Percentiles rank a stretch among this genome's conserved stretches.
Conservation (phyloP, 2,329 filamentous ascomycete species). For the Paecilomyces sp. region DNA sequence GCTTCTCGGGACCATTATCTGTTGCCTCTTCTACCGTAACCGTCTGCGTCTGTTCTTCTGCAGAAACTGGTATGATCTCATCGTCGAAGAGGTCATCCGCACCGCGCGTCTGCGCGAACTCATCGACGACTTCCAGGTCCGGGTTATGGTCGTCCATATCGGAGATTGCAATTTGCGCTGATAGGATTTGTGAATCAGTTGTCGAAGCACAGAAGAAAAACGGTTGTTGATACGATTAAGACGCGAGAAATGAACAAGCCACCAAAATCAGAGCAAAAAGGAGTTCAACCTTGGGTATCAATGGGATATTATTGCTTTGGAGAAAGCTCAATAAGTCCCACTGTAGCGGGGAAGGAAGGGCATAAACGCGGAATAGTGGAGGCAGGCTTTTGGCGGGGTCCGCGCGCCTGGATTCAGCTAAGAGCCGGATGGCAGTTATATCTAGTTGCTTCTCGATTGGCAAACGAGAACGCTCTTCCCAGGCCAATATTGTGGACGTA, state of each 20-base stretch:
- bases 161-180: not conserved
- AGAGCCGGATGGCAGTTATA: not conserved
- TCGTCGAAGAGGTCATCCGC: constrained; percentile 46
- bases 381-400: not conserved
- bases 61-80: constrained; percentile 40
- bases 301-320: not conserved
- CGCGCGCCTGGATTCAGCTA: not conserved
- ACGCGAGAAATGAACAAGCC: not conserved
- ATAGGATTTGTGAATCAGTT: not conserved
- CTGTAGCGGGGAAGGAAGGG: not conserved
- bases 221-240: not conserved
- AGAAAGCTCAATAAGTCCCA: not conserved
- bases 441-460: not conserved
- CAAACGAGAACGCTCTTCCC: not conserved
- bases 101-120: constrained; percentile 44
- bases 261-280: not conserved
- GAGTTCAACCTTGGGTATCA: not conserved
- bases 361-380: not conserved
- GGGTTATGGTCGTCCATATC: constrained; percentile 3
- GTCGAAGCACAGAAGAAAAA: not conserved
- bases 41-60: constrained; percentile 19
- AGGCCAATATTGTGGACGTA: not conserved
- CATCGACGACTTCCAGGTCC: constrained; percentile 29
- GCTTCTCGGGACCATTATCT: constrained; percentile 9
- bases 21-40: constrained; percentile 8